These are phyloP conservation scores for Skeletonema marinoi DNA, from an alignment of 108 stramenopile genomes.

Conservation along the genomic window DNA sequence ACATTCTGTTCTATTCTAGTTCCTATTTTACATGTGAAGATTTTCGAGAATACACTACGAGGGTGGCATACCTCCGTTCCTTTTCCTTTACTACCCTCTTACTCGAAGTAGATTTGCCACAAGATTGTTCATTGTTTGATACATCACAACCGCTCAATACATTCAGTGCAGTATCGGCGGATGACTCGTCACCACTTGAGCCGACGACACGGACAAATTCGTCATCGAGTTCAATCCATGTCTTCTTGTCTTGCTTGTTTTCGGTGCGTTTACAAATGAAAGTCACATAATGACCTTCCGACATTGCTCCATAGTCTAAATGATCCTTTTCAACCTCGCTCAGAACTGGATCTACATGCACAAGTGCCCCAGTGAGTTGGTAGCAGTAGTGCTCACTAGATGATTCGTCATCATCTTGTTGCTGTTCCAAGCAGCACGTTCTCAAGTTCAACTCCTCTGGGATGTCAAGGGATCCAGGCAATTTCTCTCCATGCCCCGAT, in stretches of 20 bases:
- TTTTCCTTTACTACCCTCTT: slow-evolving; percentile 7
- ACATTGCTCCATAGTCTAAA: slow-evolving; percentile 15
- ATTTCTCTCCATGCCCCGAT: slow-evolving; percentile 28
- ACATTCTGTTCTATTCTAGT: neutral
- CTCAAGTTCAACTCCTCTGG: slow-evolving; percentile 31
- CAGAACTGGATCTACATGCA: slow-evolving; percentile 28
- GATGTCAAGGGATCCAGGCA: slow-evolving; percentile 16
- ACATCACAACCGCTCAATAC: slow-evolving; percentile 26
- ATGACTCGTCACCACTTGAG: neutral
- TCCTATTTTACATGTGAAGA: neutral
- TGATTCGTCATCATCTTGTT: neutral
- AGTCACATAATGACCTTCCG: slow-evolving; percentile 45
- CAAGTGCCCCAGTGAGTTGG: slow-evolving; percentile 33
- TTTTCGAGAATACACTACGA: slow-evolving; percentile 41
- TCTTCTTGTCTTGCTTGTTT: neutral
- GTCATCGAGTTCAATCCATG: slow-evolving; percentile 38
- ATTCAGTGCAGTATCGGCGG: slow-evolving; percentile 7
- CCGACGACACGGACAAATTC: slow-evolving; percentile 16
- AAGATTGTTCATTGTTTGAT: neutral
- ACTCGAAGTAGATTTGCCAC: neutral
- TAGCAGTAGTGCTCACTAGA: slow-evolving; percentile 16
- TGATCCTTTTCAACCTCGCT: slow-evolving; percentile 6
- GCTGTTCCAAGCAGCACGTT: slow-evolving; percentile 15
- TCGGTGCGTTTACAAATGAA: neutral
- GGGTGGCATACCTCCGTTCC: slow-evolving; percentile 32